Evolutionary conservation across 257 asterid genomes (phyloP).

Genomic region (Anisodus acutangulus): DNA sequence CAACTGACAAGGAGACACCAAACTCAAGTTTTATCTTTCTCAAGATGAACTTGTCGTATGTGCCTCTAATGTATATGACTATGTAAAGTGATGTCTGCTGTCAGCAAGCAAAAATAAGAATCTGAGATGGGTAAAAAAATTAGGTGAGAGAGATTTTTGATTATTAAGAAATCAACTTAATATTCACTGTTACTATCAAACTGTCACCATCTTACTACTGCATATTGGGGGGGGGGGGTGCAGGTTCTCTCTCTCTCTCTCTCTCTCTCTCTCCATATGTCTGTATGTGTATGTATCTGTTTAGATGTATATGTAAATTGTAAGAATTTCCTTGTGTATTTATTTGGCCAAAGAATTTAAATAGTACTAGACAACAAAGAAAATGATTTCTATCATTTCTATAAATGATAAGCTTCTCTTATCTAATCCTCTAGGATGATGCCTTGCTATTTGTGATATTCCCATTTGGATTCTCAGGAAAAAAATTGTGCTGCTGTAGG

Average conservation of each 20-base stretch:
- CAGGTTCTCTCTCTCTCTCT: not conserved
- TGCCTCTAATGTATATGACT: slow-evolving; percentile 3
- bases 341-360: not conserved
- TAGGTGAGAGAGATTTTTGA: not conserved
- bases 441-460: not conserved
- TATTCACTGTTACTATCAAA: not conserved
- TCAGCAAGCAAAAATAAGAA: not conserved
- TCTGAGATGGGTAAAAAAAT: not conserved
- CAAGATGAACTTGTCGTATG: not conserved
- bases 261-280: not conserved
- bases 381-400: not conserved
- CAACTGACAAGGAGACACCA: not conserved
- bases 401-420: not conserved
- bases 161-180: not conserved
- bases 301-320: not conserved
- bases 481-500: slow-evolving; percentile 44
- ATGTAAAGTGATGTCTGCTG: not conserved
- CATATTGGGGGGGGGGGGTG: not conserved
- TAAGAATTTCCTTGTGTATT: not conserved
- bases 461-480: not conserved
- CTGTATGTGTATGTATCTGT: not conserved
- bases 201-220: slow-evolving; percentile 1
- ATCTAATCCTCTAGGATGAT: slow-evolving; percentile 6
- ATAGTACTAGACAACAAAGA: not conserved
- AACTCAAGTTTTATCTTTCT: not conserved